Percentiles rank a stretch among this genome's conserved stretches.
These are phyloP conservation scores for Gnetum montanum DNA, from an alignment of 75 land plant genomes.

Conservation along the genomic window DNA sequence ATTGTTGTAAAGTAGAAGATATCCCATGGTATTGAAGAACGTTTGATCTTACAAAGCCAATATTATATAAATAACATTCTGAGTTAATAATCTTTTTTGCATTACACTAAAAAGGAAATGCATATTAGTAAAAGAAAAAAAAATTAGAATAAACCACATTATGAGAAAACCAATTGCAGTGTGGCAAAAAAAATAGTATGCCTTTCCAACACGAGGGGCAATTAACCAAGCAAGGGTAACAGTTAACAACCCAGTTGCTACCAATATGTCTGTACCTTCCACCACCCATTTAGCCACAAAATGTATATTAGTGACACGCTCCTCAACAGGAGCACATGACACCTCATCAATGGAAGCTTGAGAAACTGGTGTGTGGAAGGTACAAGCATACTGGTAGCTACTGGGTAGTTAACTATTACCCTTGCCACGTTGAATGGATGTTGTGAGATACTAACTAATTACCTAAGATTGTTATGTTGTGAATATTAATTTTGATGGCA, in stretches of 20 bases:
- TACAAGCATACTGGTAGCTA: not conserved
- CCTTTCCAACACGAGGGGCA: constrained; percentile 83
- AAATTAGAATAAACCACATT: not conserved
- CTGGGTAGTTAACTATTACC: not conserved
- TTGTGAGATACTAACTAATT: no score
- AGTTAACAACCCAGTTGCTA: constrained; percentile 65
- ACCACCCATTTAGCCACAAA: constrained; percentile 50
- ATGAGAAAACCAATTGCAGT: not conserved
- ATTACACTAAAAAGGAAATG: not conserved
- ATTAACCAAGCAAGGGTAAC: constrained; percentile 64
- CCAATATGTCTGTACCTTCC: constrained; percentile 53
- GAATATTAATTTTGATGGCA: no score
- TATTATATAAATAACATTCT: no score
- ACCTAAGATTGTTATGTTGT: no score
- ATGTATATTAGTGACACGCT: constrained; percentile 17
- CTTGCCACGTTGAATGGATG: no score
- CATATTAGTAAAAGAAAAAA: not conserved
- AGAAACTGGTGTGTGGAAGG: constrained; percentile 12
- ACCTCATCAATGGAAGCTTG: constrained; percentile 28
- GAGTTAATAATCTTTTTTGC: no score
- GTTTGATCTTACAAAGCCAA: no score
- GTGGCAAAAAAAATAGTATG: no score
- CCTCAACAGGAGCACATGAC: constrained; percentile 12
- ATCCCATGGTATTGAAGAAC: no score
- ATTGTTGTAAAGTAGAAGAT: no score